phyloP scores from a whole-genome alignment of 768 basidiomycete species.

The Macrolepiota albuminosa region DNA sequence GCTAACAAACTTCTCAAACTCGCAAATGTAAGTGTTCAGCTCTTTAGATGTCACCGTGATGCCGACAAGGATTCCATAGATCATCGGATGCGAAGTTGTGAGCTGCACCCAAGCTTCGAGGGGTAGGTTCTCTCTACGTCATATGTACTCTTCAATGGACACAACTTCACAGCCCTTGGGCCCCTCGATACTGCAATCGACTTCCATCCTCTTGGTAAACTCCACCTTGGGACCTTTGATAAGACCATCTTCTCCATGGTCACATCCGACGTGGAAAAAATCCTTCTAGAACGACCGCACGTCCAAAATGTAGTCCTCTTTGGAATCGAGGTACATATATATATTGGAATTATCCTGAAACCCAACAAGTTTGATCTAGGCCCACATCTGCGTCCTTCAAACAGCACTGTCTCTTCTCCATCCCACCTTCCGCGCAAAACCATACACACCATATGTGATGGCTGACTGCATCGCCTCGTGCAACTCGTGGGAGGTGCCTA shows the following conservation, averaged over 20 bases:
- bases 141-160: not conserved
- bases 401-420: slow-evolving; percentile 24
- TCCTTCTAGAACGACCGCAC: slow-evolving; percentile 43
- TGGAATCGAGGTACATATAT: slow-evolving; percentile 73
- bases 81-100: slow-evolving; percentile 17
- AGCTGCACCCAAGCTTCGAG: slow-evolving; percentile 16
- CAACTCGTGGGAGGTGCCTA: slow-evolving; percentile 18
- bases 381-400: slow-evolving; percentile 78
- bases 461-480: slow-evolving; percentile 18
- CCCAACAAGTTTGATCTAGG: slow-evolving; percentile 3
- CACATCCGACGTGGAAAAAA: slow-evolving; percentile 54
- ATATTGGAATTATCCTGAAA: not conserved
- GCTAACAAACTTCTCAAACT: slow-evolving; percentile 18
- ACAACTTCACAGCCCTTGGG: slow-evolving; percentile 50
- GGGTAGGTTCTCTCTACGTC: slow-evolving; percentile 9
- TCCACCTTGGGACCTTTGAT: slow-evolving; percentile 59
- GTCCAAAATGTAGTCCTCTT: slow-evolving; percentile 67
- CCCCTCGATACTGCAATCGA: slow-evolving; percentile 61
- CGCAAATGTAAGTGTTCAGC: slow-evolving; percentile 13
- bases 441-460: slow-evolving; percentile 18
- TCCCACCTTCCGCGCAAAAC: slow-evolving; percentile 17
- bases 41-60: not conserved
- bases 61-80: slow-evolving; percentile 4
- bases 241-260: slow-evolving; percentile 89
- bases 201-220: slow-evolving; percentile 44